Evolutionary conservation across 352 stramenopile genomes (phyloP).

Genomic region (Pythium chondricola): DNA sequence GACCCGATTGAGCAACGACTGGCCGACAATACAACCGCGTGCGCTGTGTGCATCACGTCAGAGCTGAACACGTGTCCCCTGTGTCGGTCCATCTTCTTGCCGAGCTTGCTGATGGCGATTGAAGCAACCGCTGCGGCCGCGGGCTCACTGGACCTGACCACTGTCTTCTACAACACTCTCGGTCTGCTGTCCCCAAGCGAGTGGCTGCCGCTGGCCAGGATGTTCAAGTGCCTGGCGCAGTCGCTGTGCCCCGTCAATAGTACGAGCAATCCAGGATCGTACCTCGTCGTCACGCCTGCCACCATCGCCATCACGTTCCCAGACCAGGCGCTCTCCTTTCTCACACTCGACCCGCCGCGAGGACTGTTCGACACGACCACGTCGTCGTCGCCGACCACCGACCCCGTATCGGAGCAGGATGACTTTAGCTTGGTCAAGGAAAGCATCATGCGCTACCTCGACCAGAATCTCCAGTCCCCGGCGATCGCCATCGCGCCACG

Average conservation of each 20-base stretch:
- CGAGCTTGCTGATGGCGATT: slow-evolving; percentile 9
- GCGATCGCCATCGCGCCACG: neutral
- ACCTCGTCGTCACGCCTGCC: neutral
- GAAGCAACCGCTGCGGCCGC: neutral
- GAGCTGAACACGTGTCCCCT: slow-evolving; percentile 4
- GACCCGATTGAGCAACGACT: neutral
- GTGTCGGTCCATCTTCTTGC: slow-evolving; percentile 2
- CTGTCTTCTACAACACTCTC: slow-evolving; percentile 6
- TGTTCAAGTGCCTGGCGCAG: slow-evolving; percentile 9
- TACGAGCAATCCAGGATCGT: neutral
- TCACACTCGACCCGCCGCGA: neutral
- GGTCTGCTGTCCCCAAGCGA: slow-evolving; percentile 1
- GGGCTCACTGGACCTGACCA: slow-evolving; percentile 5
- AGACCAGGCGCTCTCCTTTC: neutral
- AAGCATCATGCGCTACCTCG: neutral
- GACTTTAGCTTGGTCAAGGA: neutral
- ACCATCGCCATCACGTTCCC: neutral
- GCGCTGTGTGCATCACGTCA: neutral
- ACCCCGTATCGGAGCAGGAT: neutral
- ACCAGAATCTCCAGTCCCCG: neutral
- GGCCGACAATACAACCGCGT: neutral
- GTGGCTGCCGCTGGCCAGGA: slow-evolving; percentile 3
- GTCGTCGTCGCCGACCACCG: neutral
- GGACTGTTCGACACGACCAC: neutral
- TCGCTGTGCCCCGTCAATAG: neutral